These are phyloP conservation scores for Durotheca rogersii DNA, from an alignment of 495 filamentous ascomycete genomes.

Conservation along the genomic window DNA sequence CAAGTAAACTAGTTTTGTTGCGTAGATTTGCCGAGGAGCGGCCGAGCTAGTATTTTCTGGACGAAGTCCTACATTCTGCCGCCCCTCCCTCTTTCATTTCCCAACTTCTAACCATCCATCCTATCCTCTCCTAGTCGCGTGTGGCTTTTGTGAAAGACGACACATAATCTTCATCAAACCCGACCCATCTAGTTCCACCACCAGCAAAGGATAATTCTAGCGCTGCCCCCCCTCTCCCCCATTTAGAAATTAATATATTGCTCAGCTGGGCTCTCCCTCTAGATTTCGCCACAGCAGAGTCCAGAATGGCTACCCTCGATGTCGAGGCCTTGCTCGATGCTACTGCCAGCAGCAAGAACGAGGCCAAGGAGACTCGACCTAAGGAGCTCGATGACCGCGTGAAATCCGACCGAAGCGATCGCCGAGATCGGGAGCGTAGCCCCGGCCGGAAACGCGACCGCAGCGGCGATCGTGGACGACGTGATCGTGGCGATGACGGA, in stretches of 20 bases:
- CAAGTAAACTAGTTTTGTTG: background rate
- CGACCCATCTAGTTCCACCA: background rate
- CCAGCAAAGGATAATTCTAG: background rate
- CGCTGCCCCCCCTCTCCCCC: too few relatives aligned
- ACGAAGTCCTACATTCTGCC: conserved; percentile 15
- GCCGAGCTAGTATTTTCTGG: conserved; percentile 18
- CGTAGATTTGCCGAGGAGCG: conserved; percentile 10
- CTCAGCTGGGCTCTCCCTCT: conserved; percentile 1
- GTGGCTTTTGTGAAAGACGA: conserved; percentile 5
- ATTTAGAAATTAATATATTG: too few relatives aligned
- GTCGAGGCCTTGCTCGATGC: conserved; percentile 93
- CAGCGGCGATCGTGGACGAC: conserved; percentile 51
- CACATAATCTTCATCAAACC: background rate
- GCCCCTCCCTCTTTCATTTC: conserved; percentile 17
- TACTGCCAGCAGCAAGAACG: conserved; percentile 62
- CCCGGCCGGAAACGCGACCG: conserved; percentile 67
- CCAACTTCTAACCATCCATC: background rate
- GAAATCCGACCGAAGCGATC: conserved; percentile 35
- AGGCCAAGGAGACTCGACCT: conserved; percentile 48
- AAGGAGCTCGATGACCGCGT: conserved; percentile 32
- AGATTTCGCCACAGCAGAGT: conserved; percentile 16
- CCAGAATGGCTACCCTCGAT: conserved; percentile 82
- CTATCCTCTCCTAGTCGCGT: conserved; percentile 5
- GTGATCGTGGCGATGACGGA: conserved; percentile 43
- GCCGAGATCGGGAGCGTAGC: conserved; percentile 50